These are phyloP conservation scores for Malassezia yamatoensis DNA, from an alignment of 1,284 basidiomycete species.

Conservation along the genomic window DNA sequence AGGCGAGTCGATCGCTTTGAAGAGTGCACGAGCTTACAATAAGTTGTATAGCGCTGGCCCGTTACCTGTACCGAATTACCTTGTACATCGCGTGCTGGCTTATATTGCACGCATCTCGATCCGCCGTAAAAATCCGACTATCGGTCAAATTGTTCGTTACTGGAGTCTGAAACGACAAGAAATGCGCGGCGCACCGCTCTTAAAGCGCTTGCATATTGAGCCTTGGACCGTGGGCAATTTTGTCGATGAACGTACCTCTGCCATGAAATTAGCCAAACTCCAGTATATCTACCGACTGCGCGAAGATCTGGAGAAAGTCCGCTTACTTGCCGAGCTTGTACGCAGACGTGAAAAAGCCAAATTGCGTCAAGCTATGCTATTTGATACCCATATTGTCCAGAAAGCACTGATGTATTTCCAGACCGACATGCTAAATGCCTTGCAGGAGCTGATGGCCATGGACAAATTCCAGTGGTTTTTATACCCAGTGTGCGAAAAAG, in stretches of 20 bases:
- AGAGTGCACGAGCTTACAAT: conserved; percentile 53
- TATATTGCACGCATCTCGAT: conserved; percentile 67
- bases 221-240: conserved; percentile 80
- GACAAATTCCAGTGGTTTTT: conserved; percentile 34
- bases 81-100: conserved; percentile 61
- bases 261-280: conserved; percentile 69
- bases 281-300: conserved; percentile 55
- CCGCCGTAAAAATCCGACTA: conserved; percentile 66
- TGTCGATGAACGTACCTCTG: conserved; percentile 56
- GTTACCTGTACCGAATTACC: conserved; percentile 53
- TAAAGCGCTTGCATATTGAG: conserved; percentile 89
- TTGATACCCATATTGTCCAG: conserved; percentile 60
- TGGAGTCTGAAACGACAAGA: conserved; percentile 95
- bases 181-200: conserved; percentile 77
- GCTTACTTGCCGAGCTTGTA: conserved; percentile 62
- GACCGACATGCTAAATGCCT: conserved; percentile 56
- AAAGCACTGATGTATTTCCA: conserved; percentile 59
- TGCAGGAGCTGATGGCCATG: conserved; percentile 64
- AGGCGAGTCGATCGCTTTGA: conserved; percentile 34
- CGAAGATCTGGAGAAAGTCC: conserved; percentile 66
- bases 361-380: conserved; percentile 60
- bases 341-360: conserved; percentile 77
- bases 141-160: conserved; percentile 73
- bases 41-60: conserved; percentile 53
- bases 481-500: conserved; percentile 53